Evolutionary conservation across 441 rosid species (phyloP).

Genomic region (Populus tomentosa): DNA sequence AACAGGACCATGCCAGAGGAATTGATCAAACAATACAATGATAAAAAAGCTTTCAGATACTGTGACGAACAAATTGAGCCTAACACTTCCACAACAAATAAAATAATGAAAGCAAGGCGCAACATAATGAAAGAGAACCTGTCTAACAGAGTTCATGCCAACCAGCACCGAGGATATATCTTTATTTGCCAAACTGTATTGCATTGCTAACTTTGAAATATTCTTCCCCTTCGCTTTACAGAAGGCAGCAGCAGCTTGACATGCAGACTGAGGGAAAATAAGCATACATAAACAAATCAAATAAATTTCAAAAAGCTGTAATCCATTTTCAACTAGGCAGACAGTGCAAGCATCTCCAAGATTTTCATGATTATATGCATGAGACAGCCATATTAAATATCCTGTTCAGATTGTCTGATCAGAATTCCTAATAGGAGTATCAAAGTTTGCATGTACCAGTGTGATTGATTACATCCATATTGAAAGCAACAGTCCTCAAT

Average conservation of each 20-base stretch:
- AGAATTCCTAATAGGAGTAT: neutral
- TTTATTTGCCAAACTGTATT: constrained; percentile 75
- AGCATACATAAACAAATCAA: neutral
- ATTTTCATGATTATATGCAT: neutral
- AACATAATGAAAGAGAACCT: constrained; percentile 37
- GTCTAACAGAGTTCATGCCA: constrained; percentile 78
- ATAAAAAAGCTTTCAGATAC: neutral
- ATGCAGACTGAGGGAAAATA: constrained; percentile 45
- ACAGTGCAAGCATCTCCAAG: neutral
- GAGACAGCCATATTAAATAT: neutral
- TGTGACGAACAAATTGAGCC: neutral
- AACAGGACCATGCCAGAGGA: neutral
- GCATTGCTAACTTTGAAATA: constrained; percentile 80
- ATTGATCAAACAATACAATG: neutral
- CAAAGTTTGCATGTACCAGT: neutral
- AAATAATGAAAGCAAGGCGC: constrained; percentile 3
- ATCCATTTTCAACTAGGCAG: neutral
- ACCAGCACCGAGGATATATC: constrained; percentile 75
- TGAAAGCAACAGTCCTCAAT: neutral
- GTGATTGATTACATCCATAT: neutral
- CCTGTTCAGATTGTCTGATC: neutral
- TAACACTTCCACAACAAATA: neutral
- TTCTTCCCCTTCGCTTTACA: constrained; percentile 81
- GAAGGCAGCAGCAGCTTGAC: constrained; percentile 61
- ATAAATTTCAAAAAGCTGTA: neutral